Base-by-base conservation (phyloP, 202 grass and related monocot species). In the Saccharum hybrid region DNA sequence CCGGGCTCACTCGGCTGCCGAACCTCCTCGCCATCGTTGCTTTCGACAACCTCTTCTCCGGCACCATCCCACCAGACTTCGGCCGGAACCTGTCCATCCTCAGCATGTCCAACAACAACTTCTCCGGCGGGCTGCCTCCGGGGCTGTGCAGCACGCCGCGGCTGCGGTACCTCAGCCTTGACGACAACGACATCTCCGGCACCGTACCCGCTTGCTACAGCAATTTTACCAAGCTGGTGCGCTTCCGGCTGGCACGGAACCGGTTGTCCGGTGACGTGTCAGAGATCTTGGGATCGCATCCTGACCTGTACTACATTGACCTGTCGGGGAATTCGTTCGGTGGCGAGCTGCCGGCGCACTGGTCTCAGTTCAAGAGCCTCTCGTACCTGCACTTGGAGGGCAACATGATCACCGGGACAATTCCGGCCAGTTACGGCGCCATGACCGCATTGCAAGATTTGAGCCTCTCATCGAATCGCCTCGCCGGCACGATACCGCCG, bases 331-430 rank as follows among this genome's bases (percentile, higher is more conserved):
- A 92, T 65, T 63, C 72, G 38, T 82, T 97, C 59, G 54, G 61
- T 2, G 94, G 91, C 56, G 43, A 72, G 78, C 81, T 94, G 10
- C 88, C 89, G 1, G 66, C 63, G 4, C 70, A 84, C 64, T 97
- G 91, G 94, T 34, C 76, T 7, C 68, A 67, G 63, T 86, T 88
- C 37, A 77, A 39, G 64, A 92, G 22, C 74, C 83, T 94, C 8
- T 74, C 80, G 10, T 88, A 61, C 61, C 85, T 97, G 67, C 80
- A 90, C 82, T 0, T 97, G 46, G 88, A 81, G 30, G 85, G 71
- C 59, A 94, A 97, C 76, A 66, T 51, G 19, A 97, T 97, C 77
- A 66, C 87, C 21, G 91, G 94, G 0, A 19, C 45, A 18, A 97
- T 97, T 36, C 87, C 94, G 0, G 60, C 64, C 23, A 40, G 68